Conservation (phyloP, 768 basidiomycete species). For the Auriscalpium microsporum region DNA sequence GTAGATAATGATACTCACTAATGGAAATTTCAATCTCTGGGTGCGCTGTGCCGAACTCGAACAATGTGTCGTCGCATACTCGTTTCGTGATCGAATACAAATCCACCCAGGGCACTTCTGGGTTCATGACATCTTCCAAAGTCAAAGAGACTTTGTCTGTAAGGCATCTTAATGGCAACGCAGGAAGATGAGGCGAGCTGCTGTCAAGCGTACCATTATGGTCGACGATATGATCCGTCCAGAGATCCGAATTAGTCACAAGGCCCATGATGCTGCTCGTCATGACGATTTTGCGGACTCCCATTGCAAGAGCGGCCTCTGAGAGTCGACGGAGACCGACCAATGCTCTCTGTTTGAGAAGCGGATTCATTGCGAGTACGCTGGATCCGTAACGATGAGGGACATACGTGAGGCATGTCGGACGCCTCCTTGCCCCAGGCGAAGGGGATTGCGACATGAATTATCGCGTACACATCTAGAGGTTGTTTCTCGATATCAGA, state of each 20-base stretch:
- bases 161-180: no score
- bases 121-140: slow-evolving; percentile 21
- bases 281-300: neutral
- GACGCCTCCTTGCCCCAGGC: neutral
- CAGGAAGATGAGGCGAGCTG: neutral
- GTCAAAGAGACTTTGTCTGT: slow-evolving; percentile 29
- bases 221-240: neutral
- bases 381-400: neutral
- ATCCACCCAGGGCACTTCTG: slow-evolving; percentile 15
- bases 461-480: neutral
- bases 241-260: neutral
- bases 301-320: neutral
- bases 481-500: neutral
- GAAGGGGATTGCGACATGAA: neutral
- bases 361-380: neutral
- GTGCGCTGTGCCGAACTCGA: slow-evolving; percentile 17
- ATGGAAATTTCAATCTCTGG: slow-evolving; percentile 15
- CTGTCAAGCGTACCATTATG: neutral
- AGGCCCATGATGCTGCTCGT: neutral
- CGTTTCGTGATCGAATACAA: slow-evolving; percentile 30
- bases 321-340: neutral
- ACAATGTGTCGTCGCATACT: slow-evolving; percentile 14
- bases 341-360: neutral
- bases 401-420: neutral
- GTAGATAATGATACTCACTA: slow-evolving; percentile 5